These are phyloP conservation scores for Dryas drummondii DNA, from an alignment of 306 rosid genomes.

Conservation along the genomic window DNA sequence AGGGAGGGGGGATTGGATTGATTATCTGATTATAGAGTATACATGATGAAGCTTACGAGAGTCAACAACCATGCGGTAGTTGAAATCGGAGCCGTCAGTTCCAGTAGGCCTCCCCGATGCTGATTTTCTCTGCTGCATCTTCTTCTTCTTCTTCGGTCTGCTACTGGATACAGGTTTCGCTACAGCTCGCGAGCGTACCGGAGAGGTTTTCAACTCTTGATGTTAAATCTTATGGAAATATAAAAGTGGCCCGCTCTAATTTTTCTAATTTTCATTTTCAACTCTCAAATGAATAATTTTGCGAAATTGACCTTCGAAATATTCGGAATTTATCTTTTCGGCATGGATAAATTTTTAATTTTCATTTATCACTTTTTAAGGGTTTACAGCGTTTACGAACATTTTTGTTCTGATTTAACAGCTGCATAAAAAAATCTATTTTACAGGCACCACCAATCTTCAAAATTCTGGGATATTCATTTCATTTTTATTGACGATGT, in stretches of 20 bases:
- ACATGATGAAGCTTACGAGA: constrained; percentile 58
- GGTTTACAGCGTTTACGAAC: background rate
- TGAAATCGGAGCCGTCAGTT: constrained; percentile 84
- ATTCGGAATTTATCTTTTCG: too few relatives aligned
- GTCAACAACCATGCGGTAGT: constrained; percentile 87
- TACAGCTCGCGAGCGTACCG: too few relatives aligned
- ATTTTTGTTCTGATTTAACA: too few relatives aligned
- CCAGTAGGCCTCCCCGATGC: constrained; percentile 77
- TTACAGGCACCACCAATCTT: too few relatives aligned
- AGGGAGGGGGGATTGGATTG: background rate
- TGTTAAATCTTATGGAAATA: background rate
- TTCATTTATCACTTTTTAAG: background rate
- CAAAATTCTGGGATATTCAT: too few relatives aligned
- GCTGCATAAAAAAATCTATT: too few relatives aligned
- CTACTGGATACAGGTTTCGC: background rate
- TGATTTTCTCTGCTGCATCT: constrained; percentile 65
- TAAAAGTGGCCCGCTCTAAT: background rate
- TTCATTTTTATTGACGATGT: too few relatives aligned
- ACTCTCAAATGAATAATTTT: too few relatives aligned
- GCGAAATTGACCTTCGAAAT: too few relatives aligned
- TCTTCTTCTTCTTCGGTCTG: constrained; percentile 9
- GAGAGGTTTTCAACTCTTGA: background rate
- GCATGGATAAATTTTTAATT: background rate
- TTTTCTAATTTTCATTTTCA: background rate
- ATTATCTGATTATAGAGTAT: background rate